Evolutionary conservation across 495 filamentous ascomycete genomes (phyloP).

Genomic region (Staphylotrichum longicolle): DNA sequence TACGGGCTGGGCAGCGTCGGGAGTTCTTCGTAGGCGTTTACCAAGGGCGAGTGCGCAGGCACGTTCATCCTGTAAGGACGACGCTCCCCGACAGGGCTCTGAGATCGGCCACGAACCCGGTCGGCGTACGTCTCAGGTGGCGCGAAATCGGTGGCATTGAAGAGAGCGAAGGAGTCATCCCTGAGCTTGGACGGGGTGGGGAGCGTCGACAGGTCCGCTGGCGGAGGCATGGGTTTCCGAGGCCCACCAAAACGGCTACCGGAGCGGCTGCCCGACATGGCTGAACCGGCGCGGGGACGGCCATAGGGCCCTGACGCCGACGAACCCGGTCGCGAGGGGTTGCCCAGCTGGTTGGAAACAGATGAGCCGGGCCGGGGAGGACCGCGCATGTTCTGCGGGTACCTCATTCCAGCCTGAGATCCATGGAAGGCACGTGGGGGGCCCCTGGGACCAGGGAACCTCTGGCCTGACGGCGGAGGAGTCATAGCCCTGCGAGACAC

Average conservation of each 20-base stretch:
- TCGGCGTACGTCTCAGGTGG: constrained; percentile 70
- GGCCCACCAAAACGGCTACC: constrained; percentile 32
- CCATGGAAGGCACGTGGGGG: constrained; percentile 37
- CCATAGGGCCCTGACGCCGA: constrained; percentile 61
- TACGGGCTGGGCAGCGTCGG: constrained; percentile 84
- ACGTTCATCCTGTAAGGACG: constrained; percentile 70
- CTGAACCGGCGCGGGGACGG: constrained; percentile 43
- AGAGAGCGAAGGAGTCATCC: constrained; percentile 73
- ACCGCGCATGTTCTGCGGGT: constrained; percentile 35
- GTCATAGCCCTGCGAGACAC: constrained; percentile 93
- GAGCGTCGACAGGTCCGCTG: constrained; percentile 67
- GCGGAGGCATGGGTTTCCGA: constrained; percentile 67
- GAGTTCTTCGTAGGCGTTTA: constrained; percentile 83
- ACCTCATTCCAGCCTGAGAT: constrained; percentile 38
- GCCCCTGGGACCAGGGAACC: constrained; percentile 53
- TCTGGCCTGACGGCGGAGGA: constrained; percentile 77
- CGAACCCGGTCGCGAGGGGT: constrained; percentile 59
- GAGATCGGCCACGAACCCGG: constrained; percentile 67
- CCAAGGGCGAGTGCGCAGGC: constrained; percentile 71
- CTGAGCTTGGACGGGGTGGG: constrained; percentile 84
- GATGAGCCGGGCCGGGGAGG: constrained; percentile 47
- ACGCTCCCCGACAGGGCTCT: constrained; percentile 74
- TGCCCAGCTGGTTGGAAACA: constrained; percentile 37
- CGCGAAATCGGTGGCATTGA: constrained; percentile 77
- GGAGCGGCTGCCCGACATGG: constrained; percentile 37